Evolutionary conservation across 2,329 filamentous ascomycete species (phyloP).

Genomic region (Aspergillus pseudonomiae): DNA sequence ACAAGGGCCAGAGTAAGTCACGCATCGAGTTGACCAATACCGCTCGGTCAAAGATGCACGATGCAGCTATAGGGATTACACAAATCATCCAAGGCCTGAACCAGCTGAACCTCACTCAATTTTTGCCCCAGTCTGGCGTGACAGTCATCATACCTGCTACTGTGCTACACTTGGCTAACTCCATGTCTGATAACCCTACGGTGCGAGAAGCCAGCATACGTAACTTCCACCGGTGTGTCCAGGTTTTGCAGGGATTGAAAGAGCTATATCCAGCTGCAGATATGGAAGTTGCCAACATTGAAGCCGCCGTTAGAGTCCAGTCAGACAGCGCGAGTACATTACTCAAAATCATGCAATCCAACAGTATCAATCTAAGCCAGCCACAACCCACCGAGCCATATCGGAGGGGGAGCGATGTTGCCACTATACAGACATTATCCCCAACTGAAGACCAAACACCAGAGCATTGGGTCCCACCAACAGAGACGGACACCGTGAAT

Average conservation of each 20-base stretch:
- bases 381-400: conserved; percentile 4
- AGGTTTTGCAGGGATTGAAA: conserved; percentile 77
- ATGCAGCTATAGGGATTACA: conserved; percentile 79
- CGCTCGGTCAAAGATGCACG: conserved; percentile 77
- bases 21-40: conserved; percentile 66
- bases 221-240: conserved; percentile 83
- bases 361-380: conserved; percentile 16
- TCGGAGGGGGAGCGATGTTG: conserved; percentile 20
- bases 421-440: conserved; percentile 14
- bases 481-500: conserved; percentile 4
- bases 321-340: conserved; percentile 31
- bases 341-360: conserved; percentile 36
- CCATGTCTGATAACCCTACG: conserved; percentile 73
- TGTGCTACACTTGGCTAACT: conserved; percentile 84
- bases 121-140: conserved; percentile 80
- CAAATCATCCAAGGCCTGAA: conserved; percentile 75
- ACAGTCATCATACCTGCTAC: conserved; percentile 85
- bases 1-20: conserved; percentile 44
- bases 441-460: conserved; percentile 10
- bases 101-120: conserved; percentile 69
- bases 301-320: conserved; percentile 13
- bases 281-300: conserved; percentile 54
- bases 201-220: conserved; percentile 70
- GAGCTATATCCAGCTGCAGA: conserved; percentile 86
- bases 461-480: conserved; percentile 15